Evolutionary conservation across 2,329 filamentous ascomycete genomes (phyloP), one percentile per base, ranked within the genome.

Genomic region (Tolypocladium nubicola): DNA sequence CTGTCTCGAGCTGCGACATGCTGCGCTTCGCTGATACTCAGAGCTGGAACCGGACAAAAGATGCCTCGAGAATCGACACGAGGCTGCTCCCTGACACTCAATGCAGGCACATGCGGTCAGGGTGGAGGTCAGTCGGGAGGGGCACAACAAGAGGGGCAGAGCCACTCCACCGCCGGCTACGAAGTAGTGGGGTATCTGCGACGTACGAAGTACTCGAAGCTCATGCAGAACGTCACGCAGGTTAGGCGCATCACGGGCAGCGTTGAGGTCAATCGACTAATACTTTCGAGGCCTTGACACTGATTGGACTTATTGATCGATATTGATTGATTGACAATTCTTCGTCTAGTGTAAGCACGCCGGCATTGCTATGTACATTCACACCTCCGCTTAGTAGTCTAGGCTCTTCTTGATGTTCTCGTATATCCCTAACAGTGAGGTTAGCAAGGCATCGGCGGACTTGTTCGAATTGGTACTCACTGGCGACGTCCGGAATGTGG

Each of bases 401-500:
- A 89, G 67, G 1, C 84, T 78, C 64, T 79, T 81, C 70, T 85
- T 87, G 62, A 90, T 86, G 21, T 80, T 81, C 64, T 89, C 86
- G 60, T 88, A 89, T 64, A 90, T 79, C 67, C 87, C 86, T 89
- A 30, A 45, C 2, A 40, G 54, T 26, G 21, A 14, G 33, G 61
- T 65, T 50, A 65, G 57, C 30, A 56, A 49, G 7, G 26, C 1
- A 7, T 21, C 23, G 19, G n/a, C 5, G 40, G 19, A 1, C 1
- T 6, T 35, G 2, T 21, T 6, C 7, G 6, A 8, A 52, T 14
- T n/a, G 33, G 47, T 8, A 87, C 90, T 85, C 76, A 95, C 91
- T 85, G 16, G 89, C 83, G 65, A 96, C 87, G 73, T 96, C 92
- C 0, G 92, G 92, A 57, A 95, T 77, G 68, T 91, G 86, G 62